Conservation (phyloP, 306 rosid species). For the Pueraria montana region DNA sequence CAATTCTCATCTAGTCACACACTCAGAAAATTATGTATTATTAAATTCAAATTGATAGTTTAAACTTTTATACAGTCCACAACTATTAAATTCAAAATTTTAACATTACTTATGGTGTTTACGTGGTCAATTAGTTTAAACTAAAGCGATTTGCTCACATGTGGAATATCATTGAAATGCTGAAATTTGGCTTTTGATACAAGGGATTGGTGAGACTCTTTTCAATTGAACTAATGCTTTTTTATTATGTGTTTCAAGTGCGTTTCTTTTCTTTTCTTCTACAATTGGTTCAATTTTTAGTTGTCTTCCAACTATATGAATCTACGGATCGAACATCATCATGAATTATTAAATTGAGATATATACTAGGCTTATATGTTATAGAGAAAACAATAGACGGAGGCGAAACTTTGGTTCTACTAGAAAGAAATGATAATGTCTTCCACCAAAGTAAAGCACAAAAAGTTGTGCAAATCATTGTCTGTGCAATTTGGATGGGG, state of each 20-base stretch:
- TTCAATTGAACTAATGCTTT: neutral
- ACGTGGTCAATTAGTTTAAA: neutral
- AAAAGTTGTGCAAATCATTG: slow-evolving; percentile 34
- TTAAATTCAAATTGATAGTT: too few species aligned
- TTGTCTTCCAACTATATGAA: neutral
- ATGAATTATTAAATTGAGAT: neutral
- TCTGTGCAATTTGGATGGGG: slow-evolving; percentile 8
- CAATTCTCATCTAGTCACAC: too few species aligned
- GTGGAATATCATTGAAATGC: neutral
- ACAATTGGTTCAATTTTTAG: neutral
- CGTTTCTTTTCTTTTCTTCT: neutral
- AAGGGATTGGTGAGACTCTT: neutral
- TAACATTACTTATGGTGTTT: neutral
- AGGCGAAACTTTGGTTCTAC: slow-evolving; percentile 5
- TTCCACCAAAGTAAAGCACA: slow-evolving; percentile 37
- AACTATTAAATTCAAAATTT: neutral
- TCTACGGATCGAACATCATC: neutral
- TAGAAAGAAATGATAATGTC: neutral
- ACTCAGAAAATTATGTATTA: too few species aligned
- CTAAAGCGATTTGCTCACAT: neutral
- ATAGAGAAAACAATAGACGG: neutral
- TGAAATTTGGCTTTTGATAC: neutral
- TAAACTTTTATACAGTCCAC: too few species aligned
- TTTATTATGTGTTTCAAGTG: neutral
- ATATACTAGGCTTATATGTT: neutral